Evolutionary conservation across 192 early-diverging fungal species (phyloP).

Genomic region (Coemansia sp.): DNA sequence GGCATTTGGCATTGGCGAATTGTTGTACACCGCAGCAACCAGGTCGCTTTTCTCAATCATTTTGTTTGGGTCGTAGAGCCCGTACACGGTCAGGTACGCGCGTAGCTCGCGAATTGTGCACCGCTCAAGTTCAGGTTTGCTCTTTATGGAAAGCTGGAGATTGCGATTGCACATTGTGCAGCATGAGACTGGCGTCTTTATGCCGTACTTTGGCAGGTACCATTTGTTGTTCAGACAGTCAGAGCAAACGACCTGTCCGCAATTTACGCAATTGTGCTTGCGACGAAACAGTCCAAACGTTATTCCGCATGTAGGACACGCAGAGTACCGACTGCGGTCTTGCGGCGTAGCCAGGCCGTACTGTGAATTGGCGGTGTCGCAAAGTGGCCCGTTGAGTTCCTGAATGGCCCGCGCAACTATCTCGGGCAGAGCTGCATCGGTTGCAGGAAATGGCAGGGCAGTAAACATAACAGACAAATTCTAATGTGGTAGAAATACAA

Average conservation of each 20-base stretch:
- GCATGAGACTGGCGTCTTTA: slow-evolving; percentile 31
- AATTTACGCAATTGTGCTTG: slow-evolving; percentile 27
- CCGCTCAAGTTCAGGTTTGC: slow-evolving; percentile 22
- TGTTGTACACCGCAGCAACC: slow-evolving; percentile 35
- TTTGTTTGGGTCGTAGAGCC: slow-evolving; percentile 33
- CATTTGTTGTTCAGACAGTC: slow-evolving; percentile 42
- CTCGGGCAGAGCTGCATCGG: slow-evolving; percentile 20
- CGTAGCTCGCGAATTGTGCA: slow-evolving; percentile 41
- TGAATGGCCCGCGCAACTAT: slow-evolving; percentile 19
- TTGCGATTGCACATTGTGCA: slow-evolving; percentile 46
- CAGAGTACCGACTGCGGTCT: slow-evolving; percentile 36
- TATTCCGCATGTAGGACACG: slow-evolving; percentile 46
- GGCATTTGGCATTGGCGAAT: slow-evolving; percentile 45
- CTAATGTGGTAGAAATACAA: not conserved
- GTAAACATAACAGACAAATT: slow-evolving; percentile 14
- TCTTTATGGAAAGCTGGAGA: slow-evolving; percentile 39
- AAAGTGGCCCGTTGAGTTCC: slow-evolving; percentile 30
- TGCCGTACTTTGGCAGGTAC: slow-evolving; percentile 55
- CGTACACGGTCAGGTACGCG: slow-evolving; percentile 38
- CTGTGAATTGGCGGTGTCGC: slow-evolving; percentile 20
- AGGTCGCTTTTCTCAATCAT: slow-evolving; percentile 52
- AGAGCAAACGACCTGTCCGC: slow-evolving; percentile 47
- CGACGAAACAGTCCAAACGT: slow-evolving; percentile 47
- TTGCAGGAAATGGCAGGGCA: slow-evolving; percentile 46
- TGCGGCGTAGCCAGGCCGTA: slow-evolving; percentile 35